Evolutionary conservation across 2,329 filamentous ascomycete species (phyloP), one percentile per base, ranked within the genome.

Genomic region (Exserohilum turcica): DNA sequence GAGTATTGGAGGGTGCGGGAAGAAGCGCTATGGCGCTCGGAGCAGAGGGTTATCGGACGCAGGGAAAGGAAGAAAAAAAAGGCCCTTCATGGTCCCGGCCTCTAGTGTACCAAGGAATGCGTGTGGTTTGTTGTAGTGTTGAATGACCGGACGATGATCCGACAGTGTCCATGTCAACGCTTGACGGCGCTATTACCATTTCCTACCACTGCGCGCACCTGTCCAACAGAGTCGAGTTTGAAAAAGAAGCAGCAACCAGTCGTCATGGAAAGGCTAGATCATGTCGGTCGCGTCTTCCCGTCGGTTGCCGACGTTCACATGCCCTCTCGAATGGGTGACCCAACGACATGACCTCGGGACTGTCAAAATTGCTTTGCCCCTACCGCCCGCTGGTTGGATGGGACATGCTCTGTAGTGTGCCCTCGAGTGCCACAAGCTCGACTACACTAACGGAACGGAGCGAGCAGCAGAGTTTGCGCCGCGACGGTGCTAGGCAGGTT

Each of bases 401-500:
- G 39, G 39, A 5, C 39, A 19, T 19, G 10, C 39, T 31, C 29
- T 45, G 36, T 46, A 46, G 48, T 33, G 33, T 51, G 39, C 42
- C 48, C 18, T 46, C 16, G 18, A 33, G 29, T 10, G 29, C 18
- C 28, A 21, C 9, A 16, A 24, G 16, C 28, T 35, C 33, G 10
- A 44, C 40, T 51, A 24, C 18, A 43, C 42, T 33, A 46, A 45
- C 48, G 42, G 48, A 51, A 51, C 48, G 42, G 48, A 38, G 48
- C 40, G 40, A 45, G 48, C 15, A 37, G 27, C 15, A 24, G 32
- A 38, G 33, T 45, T 38, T 29, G 27, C 33, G 35, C 36, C 36
- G 27, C 36, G 43, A 45, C 42, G 40, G 24, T 39, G 40, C 15
- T 21, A 46, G 27, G 29, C 39, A 43, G 13, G 28, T 43, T 16